phyloP scores from a whole-genome alignment of 108 stramenopile species.

The Chaetoceros tenuissimus region DNA sequence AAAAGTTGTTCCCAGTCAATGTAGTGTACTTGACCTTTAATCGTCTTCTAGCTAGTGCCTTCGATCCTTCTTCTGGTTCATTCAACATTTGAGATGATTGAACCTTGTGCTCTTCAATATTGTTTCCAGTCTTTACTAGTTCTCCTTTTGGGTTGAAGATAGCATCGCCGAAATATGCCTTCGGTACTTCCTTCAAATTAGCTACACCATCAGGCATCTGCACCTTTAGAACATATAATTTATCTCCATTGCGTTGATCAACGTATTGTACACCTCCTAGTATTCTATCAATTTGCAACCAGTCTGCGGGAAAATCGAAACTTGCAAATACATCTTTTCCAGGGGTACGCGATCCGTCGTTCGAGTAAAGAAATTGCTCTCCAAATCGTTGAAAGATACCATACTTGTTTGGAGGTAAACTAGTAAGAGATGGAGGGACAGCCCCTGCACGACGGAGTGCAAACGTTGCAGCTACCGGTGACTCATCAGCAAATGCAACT shows the following conservation, averaged over 20 bases:
- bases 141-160: conserved; percentile 53
- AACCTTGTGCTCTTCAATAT: conserved; percentile 49
- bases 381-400: neutral
- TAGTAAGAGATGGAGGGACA: neutral
- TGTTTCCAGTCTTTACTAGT: conserved; percentile 45
- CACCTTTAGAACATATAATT: conserved; percentile 52
- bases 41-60: conserved; percentile 29
- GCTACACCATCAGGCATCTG: conserved; percentile 33
- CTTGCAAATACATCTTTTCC: conserved; percentile 5
- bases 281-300: conserved; percentile 60
- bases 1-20: conserved; percentile 55
- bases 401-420: neutral
- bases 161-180: conserved; percentile 39
- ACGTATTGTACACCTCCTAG: conserved; percentile 67
- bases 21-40: conserved; percentile 55
- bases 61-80: conserved; percentile 14
- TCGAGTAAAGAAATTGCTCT: neutral
- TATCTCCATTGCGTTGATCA: conserved; percentile 75
- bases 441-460: neutral
- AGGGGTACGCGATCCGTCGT: neutral
- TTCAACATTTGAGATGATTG: conserved; percentile 28
- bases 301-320: conserved; percentile 66
- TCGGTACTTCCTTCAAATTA: conserved; percentile 34
- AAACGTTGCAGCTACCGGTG: no score
- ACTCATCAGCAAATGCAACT: no score